Evolutionary conservation across 108 stramenopile species (phyloP), one percentile per base, ranked within the genome.

Genomic region (Fragilariopsis cylindrus): DNA sequence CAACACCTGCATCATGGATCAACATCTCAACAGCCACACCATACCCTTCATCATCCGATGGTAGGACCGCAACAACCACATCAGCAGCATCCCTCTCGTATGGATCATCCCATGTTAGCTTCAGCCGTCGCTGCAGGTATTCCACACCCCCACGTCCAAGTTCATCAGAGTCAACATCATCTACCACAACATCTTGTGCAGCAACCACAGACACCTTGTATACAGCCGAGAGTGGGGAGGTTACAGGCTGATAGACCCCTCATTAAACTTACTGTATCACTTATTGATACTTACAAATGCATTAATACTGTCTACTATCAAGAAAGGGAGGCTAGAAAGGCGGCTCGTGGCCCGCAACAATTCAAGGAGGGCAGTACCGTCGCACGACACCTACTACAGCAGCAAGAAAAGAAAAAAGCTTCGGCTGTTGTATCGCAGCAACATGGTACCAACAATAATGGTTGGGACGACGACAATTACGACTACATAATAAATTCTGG

Each of bases 401-500:
- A 7, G 4, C 67, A 68, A 19, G 6, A 50, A 18, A 43, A 64
- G 48, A 45, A 45, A 30, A 72, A 41, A 72, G 19, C 55, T 4
- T 55, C 79, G 16, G 19, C 76, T 15, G 53, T 54, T 8, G 52
- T 67, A 30, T 46, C 75, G 5, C 57, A 57, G 60, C 60, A 57
- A 44, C 76, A 75, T 56, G 79, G 85, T 9, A 78, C 77, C 12
- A 88, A 90, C 76, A 91, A 95, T 74, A 74, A 96, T 78, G 97
- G 96, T n/a, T 98, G 88, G 89, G 98, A 99, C 73, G 98, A 99
- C 76, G 97, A 99, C 47, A 91, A 99, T 65, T 98, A 90, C 78
- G 97, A 99, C 69, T 99, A 99, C 79, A 96, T 98, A 58, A 62
- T 98, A 8, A 84, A 84, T 5, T 68, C 84, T 42, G 92, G 91